Evolutionary conservation across 164 flowering plant genomes (phyloP), one percentile per base, ranked within the genome.

Genomic region (Houttuynia cordata): DNA sequence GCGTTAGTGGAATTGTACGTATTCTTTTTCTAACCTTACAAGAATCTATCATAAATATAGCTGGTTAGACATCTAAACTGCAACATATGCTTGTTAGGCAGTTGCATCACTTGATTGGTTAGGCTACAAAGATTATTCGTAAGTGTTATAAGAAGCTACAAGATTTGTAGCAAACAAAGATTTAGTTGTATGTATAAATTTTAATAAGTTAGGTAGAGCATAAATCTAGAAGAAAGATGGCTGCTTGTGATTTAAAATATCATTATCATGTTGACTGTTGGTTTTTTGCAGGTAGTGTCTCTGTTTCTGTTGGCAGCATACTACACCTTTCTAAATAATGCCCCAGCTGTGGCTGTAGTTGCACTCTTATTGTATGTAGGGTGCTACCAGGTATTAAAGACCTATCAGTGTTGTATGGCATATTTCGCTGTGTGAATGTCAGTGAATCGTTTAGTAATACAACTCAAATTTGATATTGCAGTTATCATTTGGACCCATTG

Each of bases 401-500:
- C 7, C 7, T 7, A n/a, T 54, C 60, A 53, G 39, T 22, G 49
- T 34, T 53, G 23, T 40, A 62, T 58, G 57, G n/a, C 25, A 10
- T 24, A 13, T 18, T 7, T 20, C 18, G 2, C 25, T 34, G 9
- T 24, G 3, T 19, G 34, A 23, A 34, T 40, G 7, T 37, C 55
- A 14, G 12, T 17, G 17, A 7, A 45, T 40, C 14, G 1, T 41
- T 30, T 51, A 2, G 6, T 2, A 30, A 14, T 34, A n/a, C n/a
- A 47, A 37, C 10, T 53, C 24, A 53, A 53, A 53, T 2, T 53
- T 22, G 56, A 1, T 21, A 8, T 63, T 78, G 74, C 91, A 93
- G 97, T 30, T 90, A 67, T 93, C 98, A 23, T 90, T 89, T 79
- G 98, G 98, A 58, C 97, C 98, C 8, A 90, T 93, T 70, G 96